Evolutionary conservation across 495 filamentous ascomycete genomes (phyloP), one percentile per base, ranked within the genome.

Genomic region (Talaromyces thailandensis): DNA sequence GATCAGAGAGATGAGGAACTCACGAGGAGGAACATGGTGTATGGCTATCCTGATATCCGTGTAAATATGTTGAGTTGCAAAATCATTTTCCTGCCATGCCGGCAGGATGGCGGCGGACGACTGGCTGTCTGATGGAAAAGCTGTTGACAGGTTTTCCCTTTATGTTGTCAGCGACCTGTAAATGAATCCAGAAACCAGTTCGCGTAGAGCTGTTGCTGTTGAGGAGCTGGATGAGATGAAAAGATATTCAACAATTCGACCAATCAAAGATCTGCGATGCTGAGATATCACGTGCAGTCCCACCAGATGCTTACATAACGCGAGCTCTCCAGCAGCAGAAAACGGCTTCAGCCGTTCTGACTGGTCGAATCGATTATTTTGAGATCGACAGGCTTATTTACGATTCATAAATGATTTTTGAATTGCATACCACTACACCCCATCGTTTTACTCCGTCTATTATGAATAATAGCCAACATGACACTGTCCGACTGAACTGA

Each of bases 11-110:
- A 12, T 14, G 18, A 14, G 55, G 56, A 2, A 75, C 78, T 28
- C 69, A 83, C 83, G 53, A 85, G 76, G 63, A 86, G 84, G 68
- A 86, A 86, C 83, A 86, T 84, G 61, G 25, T 70, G 60, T 28
- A 62, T 58, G 11, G 26, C 23, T 26, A 35, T 31, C 28, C 11
- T 57, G 55, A 35, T 35, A 35, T 55, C 51, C 5, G 23, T 9
- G 23, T 29, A 16, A 31, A 31, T 6, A 35, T 23, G 18, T 53
- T 53, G 21, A 14, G 16, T 4, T 57, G 8, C 14, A 57, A 57
- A 12, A 23, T 57, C 55, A 57, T 57, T 57, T 57, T 35, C 29
- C 29, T 21, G 26, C 55, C 55, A 35, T 57, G 55, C 29, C 55
- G 18, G 51, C 51, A 55, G 51, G n/a, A 53, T 53, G 50, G 8